Conservation (phyloP, 139 green algal genomes). For the Spirogloea muscicola region DNA sequence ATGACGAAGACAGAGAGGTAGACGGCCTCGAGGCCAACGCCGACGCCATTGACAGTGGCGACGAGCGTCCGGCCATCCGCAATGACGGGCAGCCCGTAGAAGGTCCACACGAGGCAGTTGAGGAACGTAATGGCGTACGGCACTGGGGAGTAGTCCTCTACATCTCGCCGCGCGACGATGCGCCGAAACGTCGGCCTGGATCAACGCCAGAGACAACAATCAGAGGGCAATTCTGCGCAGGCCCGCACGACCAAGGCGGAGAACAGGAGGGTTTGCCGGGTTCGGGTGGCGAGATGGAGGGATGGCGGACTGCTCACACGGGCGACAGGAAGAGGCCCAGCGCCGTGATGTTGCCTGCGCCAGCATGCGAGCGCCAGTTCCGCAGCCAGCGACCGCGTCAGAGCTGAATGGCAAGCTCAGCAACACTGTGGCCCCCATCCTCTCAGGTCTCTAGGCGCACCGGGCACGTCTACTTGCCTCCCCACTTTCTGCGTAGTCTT, state of each 20-base stretch:
- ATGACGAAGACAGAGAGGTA: conserved; percentile 29
- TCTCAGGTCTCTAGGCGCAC: too few species aligned
- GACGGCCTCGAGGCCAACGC: neutral
- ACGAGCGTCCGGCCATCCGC: conserved; percentile 9
- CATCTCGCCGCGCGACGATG: conserved; percentile 1
- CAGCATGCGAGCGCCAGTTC: too few species aligned
- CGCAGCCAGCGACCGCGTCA: too few species aligned
- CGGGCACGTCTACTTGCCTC: too few species aligned
- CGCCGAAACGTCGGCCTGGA: conserved; percentile 10
- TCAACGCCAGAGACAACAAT: too few species aligned
- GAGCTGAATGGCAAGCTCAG: too few species aligned
- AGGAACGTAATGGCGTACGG: conserved; percentile 35
- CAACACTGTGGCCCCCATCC: too few species aligned
- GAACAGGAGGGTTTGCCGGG: too few species aligned
- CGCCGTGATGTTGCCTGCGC: conserved; percentile 20
- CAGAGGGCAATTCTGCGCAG: too few species aligned
- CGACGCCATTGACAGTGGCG: conserved; percentile 27
- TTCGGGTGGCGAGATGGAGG: neutral
- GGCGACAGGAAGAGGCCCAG: conserved; percentile 10
- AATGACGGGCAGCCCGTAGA: conserved; percentile 34
- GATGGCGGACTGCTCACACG: neutral
- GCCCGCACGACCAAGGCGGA: too few species aligned
- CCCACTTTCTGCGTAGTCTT: too few species aligned
- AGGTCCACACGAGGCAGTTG: conserved; percentile 41
- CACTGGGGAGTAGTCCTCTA: conserved; percentile 28